Conservation (phyloP, 306 rosid genomes). For the Cucurbita maxima region DNA sequence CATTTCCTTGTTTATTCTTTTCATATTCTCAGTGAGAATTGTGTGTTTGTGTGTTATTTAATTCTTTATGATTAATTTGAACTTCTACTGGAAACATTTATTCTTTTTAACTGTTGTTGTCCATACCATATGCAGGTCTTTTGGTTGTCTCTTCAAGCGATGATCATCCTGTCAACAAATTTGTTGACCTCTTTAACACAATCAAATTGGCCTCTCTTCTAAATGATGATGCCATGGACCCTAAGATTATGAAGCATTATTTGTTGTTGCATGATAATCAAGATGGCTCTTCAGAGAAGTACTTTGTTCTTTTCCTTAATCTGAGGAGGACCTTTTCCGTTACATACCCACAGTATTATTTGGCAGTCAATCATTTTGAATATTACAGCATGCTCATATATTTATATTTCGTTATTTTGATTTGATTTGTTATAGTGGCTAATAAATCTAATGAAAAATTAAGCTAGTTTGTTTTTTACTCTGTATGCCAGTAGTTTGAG, state of each 20-base stretch:
- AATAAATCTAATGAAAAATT: neutral
- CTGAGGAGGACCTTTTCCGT: neutral
- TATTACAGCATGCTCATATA: neutral
- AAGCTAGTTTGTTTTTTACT: neutral
- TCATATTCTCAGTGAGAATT: neutral
- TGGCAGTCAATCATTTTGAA: constrained; percentile 1
- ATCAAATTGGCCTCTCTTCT: constrained; percentile 79
- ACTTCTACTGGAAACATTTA: neutral
- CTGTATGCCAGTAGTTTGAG: neutral
- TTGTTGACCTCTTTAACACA: constrained; percentile 58
- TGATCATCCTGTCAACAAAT: constrained; percentile 70
- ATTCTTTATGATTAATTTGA: neutral
- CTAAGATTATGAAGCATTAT: constrained; percentile 77
- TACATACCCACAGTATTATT: neutral
- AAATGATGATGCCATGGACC: constrained; percentile 84
- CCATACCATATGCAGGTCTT: constrained; percentile 50
- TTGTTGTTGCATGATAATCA: constrained; percentile 87
- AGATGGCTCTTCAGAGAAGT: constrained; percentile 69
- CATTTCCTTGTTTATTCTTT: neutral
- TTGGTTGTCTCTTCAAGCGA: constrained; percentile 88
- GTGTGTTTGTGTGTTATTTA: neutral
- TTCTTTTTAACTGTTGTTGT: neutral
- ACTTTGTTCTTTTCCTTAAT: constrained; percentile 12
- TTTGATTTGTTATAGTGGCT: neutral
- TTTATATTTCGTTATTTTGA: neutral